Conservation (phyloP, 176 grass and related monocot genomes). For the Elaeis guineensis region DNA sequence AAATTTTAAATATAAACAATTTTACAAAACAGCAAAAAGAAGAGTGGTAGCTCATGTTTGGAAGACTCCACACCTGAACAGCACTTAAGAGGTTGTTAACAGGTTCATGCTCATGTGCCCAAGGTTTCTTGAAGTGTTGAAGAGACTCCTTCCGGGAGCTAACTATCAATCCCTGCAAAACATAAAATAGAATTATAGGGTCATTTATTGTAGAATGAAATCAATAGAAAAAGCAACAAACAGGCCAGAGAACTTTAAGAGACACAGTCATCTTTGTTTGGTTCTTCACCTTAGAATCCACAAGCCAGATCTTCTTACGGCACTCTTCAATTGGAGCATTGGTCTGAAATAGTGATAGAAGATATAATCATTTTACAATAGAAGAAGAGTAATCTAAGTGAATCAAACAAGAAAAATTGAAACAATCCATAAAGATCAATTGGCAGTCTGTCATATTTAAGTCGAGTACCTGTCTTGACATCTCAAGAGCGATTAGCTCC, state of each 20-base stretch:
- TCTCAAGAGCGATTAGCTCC: conserved; percentile 92
- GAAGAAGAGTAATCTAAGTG: not conserved
- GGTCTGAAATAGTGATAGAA: conserved; percentile 43
- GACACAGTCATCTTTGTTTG: not conserved
- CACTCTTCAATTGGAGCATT: conserved; percentile 63
- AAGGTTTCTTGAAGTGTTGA: conserved; percentile 98
- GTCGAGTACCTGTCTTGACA: conserved; percentile 77
- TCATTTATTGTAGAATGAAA: no score
- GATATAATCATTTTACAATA: conserved; percentile 9
- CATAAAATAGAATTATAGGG: not conserved
- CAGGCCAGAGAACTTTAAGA: no score
- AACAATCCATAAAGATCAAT: not conserved
- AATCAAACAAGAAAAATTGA: not conserved
- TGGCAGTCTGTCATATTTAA: conserved; percentile 6
- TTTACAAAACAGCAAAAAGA: no score
- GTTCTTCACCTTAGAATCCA: conserved; percentile 84
- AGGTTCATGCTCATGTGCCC: conserved; percentile 82
- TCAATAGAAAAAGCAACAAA: conserved; percentile 1
- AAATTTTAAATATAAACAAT: no score
- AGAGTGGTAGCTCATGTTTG: not conserved
- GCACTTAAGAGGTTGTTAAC: conserved; percentile 62
- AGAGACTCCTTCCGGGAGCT: conserved; percentile 68
- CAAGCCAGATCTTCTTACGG: conserved; percentile 91
- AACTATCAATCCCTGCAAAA: conserved; percentile 68
- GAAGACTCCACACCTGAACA: conserved; percentile 43